Evolutionary conservation across 1,284 basidiomycete genomes (phyloP).

Genomic region (Ganoderma leucocontextum): DNA sequence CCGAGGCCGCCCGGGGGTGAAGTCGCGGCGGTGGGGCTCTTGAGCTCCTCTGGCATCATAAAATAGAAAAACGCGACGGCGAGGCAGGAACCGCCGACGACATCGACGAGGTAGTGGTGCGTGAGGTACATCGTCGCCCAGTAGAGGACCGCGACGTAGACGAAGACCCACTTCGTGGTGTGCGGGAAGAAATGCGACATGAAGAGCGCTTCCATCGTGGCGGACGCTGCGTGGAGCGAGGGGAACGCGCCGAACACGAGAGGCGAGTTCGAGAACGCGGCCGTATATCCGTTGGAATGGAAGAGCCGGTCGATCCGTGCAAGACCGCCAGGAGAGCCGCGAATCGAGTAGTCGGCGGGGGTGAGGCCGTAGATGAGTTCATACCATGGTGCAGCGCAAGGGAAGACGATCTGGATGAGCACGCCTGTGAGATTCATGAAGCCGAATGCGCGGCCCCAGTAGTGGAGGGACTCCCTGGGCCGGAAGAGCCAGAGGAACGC

Average conservation of each 20-base stretch:
- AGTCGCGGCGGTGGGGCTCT: slow-evolving; percentile 61
- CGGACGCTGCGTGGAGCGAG: slow-evolving; percentile 89
- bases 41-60: slow-evolving; percentile 84
- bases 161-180: slow-evolving; percentile 76
- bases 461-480: slow-evolving; percentile 81
- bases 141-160: slow-evolving; percentile 90
- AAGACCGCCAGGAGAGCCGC: slow-evolving; percentile 92
- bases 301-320: slow-evolving; percentile 93
- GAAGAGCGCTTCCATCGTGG: slow-evolving; percentile 94
- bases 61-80: slow-evolving; percentile 90
- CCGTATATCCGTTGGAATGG: slow-evolving; percentile 80
- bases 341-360: slow-evolving; percentile 92
- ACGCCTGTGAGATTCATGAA: slow-evolving; percentile 95
- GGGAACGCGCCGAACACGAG: slow-evolving; percentile 98
- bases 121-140: slow-evolving; percentile 99
- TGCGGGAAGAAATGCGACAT: slow-evolving; percentile 94
- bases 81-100: slow-evolving; percentile 93
- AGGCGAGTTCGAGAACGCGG: slow-evolving; percentile 89
- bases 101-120: slow-evolving; percentile 98
- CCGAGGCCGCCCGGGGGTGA: slow-evolving; percentile 51
- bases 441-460: slow-evolving; percentile 91
- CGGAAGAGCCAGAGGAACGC: slow-evolving; percentile 84
- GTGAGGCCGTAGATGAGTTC: slow-evolving; percentile 97
- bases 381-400: slow-evolving; percentile 98
- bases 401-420: slow-evolving; percentile 88